Conservation (phyloP, 805 yeast genomes). For the Hagleromyces aurorensis region DNA sequence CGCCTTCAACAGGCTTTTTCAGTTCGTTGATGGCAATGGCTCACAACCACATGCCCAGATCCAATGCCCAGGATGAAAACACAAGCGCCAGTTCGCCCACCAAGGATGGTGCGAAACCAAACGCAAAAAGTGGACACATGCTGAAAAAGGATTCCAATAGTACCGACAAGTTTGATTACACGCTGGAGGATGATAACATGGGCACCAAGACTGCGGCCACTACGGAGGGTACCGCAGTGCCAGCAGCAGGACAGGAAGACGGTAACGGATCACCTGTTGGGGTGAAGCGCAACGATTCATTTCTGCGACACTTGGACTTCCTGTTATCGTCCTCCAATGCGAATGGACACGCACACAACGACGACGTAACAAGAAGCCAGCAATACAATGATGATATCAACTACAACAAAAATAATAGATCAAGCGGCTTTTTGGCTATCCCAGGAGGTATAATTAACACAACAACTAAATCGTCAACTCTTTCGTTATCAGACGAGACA, state of each 20-base stretch:
- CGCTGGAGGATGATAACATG: too few relatives aligned
- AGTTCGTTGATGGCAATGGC: conserved; percentile 41
- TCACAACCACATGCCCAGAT: conserved; percentile 30
- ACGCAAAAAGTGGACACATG: neutral
- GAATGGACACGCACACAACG: conserved; percentile 3
- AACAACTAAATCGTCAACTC: conserved; percentile 2
- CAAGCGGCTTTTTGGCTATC: too few relatives aligned
- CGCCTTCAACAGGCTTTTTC: conserved; percentile 31
- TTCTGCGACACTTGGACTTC: conserved; percentile 33
- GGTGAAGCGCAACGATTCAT: conserved; percentile 28
- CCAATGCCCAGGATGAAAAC: conserved; percentile 8
- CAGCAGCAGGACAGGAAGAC: too few relatives aligned
- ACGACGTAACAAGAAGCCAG: neutral
- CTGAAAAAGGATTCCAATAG: too few relatives aligned
- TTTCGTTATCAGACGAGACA: too few relatives aligned
- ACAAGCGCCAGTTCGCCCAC: neutral
- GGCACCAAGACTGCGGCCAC: too few relatives aligned
- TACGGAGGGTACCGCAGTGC: too few relatives aligned
- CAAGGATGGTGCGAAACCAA: neutral
- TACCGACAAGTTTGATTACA: too few relatives aligned
- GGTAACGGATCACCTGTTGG: too few relatives aligned
- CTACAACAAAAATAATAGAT: neutral
- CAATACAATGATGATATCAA: conserved; percentile 1
- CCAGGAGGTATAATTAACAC: too few relatives aligned
- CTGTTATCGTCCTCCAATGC: conserved; percentile 24